Conservation (phyloP, 1,139 yeast genomes). For the Saccharomyces hybrid region DNA sequence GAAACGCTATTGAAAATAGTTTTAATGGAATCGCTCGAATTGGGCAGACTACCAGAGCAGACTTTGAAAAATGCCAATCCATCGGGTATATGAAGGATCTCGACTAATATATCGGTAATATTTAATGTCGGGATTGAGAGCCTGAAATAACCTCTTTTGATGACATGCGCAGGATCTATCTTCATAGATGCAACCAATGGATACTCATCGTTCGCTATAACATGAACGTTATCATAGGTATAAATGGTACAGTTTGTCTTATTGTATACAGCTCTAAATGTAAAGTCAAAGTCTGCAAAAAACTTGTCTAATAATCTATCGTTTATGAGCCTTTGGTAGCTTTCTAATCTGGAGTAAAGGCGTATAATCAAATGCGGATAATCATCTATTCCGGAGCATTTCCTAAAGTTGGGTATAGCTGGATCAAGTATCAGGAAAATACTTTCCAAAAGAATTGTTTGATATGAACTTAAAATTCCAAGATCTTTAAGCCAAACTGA, state of each 20-base stretch:
- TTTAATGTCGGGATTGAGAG: constrained; percentile 12
- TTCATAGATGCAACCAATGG: constrained; percentile 15
- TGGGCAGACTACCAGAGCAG: constrained; percentile 17
- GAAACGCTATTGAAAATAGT: constrained; percentile 3
- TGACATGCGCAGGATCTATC: constrained; percentile 10
- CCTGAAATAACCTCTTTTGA: constrained; percentile 16
- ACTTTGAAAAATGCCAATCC: constrained; percentile 32
- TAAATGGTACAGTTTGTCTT: not conserved
- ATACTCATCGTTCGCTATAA: not conserved
- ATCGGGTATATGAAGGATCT: constrained; percentile 22
- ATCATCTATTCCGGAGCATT: not conserved
- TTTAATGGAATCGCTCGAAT: not conserved
- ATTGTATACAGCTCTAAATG: not conserved
- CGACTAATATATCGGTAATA: constrained; percentile 22
- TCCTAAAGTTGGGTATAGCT: not conserved
- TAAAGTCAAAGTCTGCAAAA: not conserved
- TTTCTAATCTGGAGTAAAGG: not conserved
- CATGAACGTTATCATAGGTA: not conserved
- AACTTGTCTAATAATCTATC: not conserved
- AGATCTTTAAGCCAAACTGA: not conserved
- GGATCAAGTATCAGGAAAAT: not conserved
- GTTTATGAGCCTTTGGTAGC: not conserved
- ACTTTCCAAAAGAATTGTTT: not conserved
- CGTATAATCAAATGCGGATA: not conserved
- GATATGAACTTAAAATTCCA: not conserved